phyloP scores from a whole-genome alignment of 2,329 filamentous ascomycete genomes.

The Penicillium vulpinum region DNA sequence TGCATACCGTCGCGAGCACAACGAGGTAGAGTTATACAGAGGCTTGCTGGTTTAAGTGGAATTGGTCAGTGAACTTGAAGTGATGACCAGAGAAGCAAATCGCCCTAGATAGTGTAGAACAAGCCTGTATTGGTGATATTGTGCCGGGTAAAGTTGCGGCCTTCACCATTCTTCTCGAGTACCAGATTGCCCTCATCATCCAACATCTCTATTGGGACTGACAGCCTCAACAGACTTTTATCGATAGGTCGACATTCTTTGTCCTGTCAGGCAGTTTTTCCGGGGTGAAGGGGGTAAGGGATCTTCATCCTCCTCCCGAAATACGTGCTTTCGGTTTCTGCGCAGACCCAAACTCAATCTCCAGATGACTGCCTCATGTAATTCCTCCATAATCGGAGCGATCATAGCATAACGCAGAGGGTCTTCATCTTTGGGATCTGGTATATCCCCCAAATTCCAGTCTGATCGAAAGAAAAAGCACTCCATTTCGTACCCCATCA shows the following conservation, averaged over 20 bases:
- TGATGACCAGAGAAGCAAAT: neutral
- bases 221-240: slow-evolving; percentile 2
- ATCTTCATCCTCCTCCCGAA: slow-evolving; percentile 24
- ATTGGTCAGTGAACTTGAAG: neutral
- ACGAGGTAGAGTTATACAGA: slow-evolving; percentile 27
- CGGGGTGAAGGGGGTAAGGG: slow-evolving; percentile 24
- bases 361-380: slow-evolving; percentile 28
- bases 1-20: slow-evolving; percentile 29
- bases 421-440: slow-evolving; percentile 28
- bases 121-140: slow-evolving; percentile 31
- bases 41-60: neutral
- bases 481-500: slow-evolving; percentile 25
- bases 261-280: slow-evolving; percentile 24
- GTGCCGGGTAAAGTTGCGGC: slow-evolving; percentile 21
- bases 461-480: slow-evolving; percentile 24
- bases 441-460: slow-evolving; percentile 25
- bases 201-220: slow-evolving; percentile 13
- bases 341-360: slow-evolving; percentile 27
- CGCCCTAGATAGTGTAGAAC: slow-evolving; percentile 27
- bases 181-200: slow-evolving; percentile 21
- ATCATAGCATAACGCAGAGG: slow-evolving; percentile 32
- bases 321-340: slow-evolving; percentile 25
- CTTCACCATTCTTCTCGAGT: slow-evolving; percentile 21
- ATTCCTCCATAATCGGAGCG: slow-evolving; percentile 27
- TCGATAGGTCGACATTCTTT: slow-evolving; percentile 18